These are phyloP conservation scores for Gaeumannomyces sp. DNA, from an alignment of 2,329 filamentous ascomycete species.

Conservation along the genomic window DNA sequence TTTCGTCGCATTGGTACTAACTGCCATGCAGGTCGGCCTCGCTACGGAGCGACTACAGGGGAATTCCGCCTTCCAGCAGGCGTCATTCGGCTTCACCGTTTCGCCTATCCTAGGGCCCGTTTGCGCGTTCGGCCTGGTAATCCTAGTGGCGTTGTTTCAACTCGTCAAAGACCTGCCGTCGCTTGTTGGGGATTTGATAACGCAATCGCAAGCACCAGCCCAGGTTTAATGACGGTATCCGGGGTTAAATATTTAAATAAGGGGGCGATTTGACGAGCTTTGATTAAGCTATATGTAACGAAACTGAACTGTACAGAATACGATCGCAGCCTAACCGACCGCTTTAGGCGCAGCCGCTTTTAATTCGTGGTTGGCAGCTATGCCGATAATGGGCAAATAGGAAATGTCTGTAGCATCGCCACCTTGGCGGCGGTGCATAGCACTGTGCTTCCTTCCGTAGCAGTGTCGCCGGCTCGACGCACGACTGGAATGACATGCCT, in stretches of 20 bases:
- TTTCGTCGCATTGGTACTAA: constrained; percentile 34
- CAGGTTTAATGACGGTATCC: background rate
- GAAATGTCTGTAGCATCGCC: too few relatives aligned
- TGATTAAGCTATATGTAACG: too few relatives aligned
- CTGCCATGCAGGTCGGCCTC: constrained; percentile 38
- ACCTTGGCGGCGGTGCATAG: too few relatives aligned
- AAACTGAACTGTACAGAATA: too few relatives aligned
- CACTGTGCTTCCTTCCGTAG: too few relatives aligned
- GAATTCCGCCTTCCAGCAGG: constrained; percentile 27
- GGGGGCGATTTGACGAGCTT: too few relatives aligned
- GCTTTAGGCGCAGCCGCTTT: too few relatives aligned
- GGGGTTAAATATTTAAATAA: too few relatives aligned
- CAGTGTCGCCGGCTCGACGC: background rate
- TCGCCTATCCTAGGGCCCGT: constrained; percentile 17
- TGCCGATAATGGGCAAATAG: too few relatives aligned
- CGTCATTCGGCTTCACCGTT: constrained; percentile 32
- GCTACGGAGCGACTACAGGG: constrained; percentile 23
- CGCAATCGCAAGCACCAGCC: background rate
- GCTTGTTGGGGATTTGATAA: constrained; percentile 10
- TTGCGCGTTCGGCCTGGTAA: constrained; percentile 10
- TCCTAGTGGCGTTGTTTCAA: constrained; percentile 11
- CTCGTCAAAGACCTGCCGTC: constrained; percentile 25
- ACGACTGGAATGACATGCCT: constrained; percentile 2
- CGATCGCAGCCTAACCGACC: too few relatives aligned
- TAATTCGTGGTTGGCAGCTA: too few relatives aligned